Base-by-base conservation (phyloP, 108 stramenopile genomes). In the Poteriospumella lacustris region DNA sequence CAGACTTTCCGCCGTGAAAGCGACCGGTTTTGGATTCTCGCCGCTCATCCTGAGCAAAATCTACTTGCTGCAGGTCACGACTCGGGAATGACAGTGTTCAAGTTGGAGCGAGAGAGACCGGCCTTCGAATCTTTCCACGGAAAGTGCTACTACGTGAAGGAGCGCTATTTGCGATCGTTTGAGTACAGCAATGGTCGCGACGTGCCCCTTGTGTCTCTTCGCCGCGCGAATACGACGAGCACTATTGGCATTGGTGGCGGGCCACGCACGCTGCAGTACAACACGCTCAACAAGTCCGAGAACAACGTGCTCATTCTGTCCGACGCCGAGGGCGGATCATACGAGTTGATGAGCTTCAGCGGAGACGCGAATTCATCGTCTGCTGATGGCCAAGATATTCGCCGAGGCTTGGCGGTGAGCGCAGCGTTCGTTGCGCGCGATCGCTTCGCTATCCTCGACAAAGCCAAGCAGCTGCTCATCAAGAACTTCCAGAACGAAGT, bases 21-120 rank as follows among this genome's bases (percentile, higher is more conserved):
- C 64, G 97, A 99, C 85, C 92, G 97, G 15, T 97, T 95, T 79
- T 97, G 96, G 95, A 95, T 95, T 76, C 79, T 96, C 68, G 94
- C 95, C 0, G 94, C 94, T 0, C 96, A 95, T 85, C 83, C 89
- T 5, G 82, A 85, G 39, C 95, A 96, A 82, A 97, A 97, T 86
- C 88, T 99, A 42, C 88, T 99, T 67, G 97, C 97, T 0, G 97
- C 97, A 15, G 97, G 97, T 44, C 97, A 99, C 84, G 97, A 99
- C 87, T 91, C 90, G 42, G 97, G 97, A 80, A 95, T 99, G 95
- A 92, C 96, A 80, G 97, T 99, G 29, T 99, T 99, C 89, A 99
- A 99, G 87, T 87, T 99, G 9, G 96, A 97, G 81, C 88, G 96
- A 42, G 97, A 98, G 58, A 88, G 97, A 39, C 97, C 97, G 26